Conservation (phyloP, 2,329 filamentous ascomycete species). For the Chalara sp. region DNA sequence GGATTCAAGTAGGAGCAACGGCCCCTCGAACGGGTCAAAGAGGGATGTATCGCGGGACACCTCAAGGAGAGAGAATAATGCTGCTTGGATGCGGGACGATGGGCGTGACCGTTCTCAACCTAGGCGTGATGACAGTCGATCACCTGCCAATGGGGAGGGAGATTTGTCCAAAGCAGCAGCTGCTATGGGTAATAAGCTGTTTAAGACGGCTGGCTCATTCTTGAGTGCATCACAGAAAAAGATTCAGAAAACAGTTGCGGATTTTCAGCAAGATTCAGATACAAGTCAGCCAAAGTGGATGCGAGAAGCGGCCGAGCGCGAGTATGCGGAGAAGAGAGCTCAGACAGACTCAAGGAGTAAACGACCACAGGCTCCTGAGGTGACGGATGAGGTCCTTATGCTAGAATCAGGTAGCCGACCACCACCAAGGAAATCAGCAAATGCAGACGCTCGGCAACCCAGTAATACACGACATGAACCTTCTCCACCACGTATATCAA, state of each 20-base stretch:
- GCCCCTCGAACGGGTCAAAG: conserved; percentile 22
- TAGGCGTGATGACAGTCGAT: conserved; percentile 44
- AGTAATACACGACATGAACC: conserved; percentile 37
- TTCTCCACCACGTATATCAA: conserved; percentile 24
- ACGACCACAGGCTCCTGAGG: conserved; percentile 26
- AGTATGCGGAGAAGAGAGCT: conserved; percentile 30
- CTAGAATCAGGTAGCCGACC: conserved; percentile 60
- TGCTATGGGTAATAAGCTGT: conserved; percentile 72
- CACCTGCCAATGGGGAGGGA: conserved; percentile 51
- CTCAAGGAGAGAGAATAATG: conserved; percentile 35
- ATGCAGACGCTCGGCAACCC: conserved; percentile 9
- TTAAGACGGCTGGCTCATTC: conserved; percentile 90
- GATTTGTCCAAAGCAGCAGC: conserved; percentile 78
- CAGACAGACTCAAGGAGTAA: conserved; percentile 23
- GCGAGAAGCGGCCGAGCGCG: conserved; percentile 53
- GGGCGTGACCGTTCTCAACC: conserved; percentile 35
- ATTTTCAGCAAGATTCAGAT: conserved; percentile 70
- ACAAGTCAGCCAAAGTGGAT: conserved; percentile 91
- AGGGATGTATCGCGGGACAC: conserved; percentile 15
- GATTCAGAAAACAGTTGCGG: conserved; percentile 84
- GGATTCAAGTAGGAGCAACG: conserved; percentile 20
- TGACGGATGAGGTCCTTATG: conserved; percentile 72
- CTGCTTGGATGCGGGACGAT: conserved; percentile 59
- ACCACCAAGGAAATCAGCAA: conserved; percentile 33
- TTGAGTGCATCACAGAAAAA: conserved; percentile 96